Conservation (phyloP, 495 filamentous ascomycete genomes). For the Jackrogersella multiformis region DNA sequence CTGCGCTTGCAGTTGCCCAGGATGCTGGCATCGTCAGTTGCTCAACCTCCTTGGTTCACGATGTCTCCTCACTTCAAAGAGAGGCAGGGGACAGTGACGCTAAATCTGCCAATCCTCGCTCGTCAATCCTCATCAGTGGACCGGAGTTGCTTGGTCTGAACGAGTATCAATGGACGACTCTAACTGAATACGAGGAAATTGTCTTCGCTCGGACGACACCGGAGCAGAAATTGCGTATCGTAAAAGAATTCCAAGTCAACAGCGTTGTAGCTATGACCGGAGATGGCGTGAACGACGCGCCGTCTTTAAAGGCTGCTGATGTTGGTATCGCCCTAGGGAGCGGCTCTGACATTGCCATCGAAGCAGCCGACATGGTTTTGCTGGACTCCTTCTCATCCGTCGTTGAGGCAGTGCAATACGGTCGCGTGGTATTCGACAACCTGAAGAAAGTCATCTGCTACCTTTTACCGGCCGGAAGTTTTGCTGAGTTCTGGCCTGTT, state of each 20-base stretch:
- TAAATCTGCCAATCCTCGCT: slow-evolving; percentile 20
- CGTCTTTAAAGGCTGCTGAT: slow-evolving; percentile 76
- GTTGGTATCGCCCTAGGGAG: slow-evolving; percentile 82
- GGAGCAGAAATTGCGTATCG: slow-evolving; percentile 80
- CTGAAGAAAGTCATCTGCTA: slow-evolving; percentile 78
- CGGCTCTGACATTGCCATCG: slow-evolving; percentile 80
- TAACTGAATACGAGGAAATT: slow-evolving; percentile 68
- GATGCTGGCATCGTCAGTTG: slow-evolving; percentile 72
- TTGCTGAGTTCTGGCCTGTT: slow-evolving; percentile 77
- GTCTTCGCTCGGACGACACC: slow-evolving; percentile 77
- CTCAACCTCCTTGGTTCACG: slow-evolving; percentile 48
- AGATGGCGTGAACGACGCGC: slow-evolving; percentile 87
- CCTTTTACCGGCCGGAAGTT: slow-evolving; percentile 72
- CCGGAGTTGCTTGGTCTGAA: slow-evolving; percentile 66
- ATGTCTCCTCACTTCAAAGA: slow-evolving; percentile 52
- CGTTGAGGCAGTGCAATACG: slow-evolving; percentile 74
- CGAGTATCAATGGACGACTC: slow-evolving; percentile 64
- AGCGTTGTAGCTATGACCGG: slow-evolving; percentile 67
- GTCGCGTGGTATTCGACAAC: slow-evolving; percentile 74
- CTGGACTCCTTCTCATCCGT: slow-evolving; percentile 72
- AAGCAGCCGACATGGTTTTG: slow-evolving; percentile 76
- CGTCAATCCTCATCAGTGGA: slow-evolving; percentile 63
- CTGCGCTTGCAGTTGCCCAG: slow-evolving; percentile 72
- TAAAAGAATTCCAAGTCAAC: slow-evolving; percentile 69
- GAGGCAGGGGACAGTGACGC: slow-evolving; percentile 35